Percentiles rank a stretch among this genome's conserved stretches.
phyloP scores from a whole-genome alignment of 352 stramenopile genomes.

The Globisporangium cylindrosporum region DNA sequence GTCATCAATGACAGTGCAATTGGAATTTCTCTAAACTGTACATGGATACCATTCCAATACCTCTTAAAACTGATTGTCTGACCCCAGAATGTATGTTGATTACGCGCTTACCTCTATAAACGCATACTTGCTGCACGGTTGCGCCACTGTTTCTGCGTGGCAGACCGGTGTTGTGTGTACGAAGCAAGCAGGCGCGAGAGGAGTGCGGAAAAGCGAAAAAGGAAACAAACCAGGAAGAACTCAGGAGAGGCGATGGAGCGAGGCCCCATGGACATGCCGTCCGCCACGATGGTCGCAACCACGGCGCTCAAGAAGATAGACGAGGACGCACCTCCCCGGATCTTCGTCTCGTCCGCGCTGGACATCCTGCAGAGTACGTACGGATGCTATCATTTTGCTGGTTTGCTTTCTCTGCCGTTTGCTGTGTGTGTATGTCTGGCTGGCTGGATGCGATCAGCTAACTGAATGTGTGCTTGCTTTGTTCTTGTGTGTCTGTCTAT shows the following conservation, averaged over 20 bases:
- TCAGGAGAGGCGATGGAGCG: neutral
- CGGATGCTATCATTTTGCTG: neutral
- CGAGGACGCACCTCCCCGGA: neutral
- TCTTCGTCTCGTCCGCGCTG: constrained; percentile 35
- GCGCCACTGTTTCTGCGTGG: neutral
- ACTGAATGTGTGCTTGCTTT: neutral
- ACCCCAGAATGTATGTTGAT: neutral
- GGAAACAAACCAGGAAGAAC: neutral
- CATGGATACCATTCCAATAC: neutral
- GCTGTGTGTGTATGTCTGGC: neutral
- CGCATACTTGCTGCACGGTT: neutral
- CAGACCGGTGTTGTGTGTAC: too few species aligned
- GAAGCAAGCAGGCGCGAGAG: neutral
- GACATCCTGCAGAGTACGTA: constrained; percentile 66
- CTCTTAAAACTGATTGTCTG: neutral
- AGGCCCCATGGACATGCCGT: constrained; percentile 4
- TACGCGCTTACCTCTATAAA: constrained; percentile 2
- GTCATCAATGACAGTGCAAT: too few species aligned
- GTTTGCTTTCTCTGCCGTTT: constrained; percentile 2
- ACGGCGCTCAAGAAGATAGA: constrained; percentile 17
- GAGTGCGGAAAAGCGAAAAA: neutral
- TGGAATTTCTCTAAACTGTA: too few species aligned
- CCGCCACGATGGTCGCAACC: neutral
- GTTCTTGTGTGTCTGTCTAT: neutral
- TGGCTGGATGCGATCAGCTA: neutral